Evolutionary conservation across 495 filamentous ascomycete species (phyloP).

Genomic region (Aspergillus ostianus): DNA sequence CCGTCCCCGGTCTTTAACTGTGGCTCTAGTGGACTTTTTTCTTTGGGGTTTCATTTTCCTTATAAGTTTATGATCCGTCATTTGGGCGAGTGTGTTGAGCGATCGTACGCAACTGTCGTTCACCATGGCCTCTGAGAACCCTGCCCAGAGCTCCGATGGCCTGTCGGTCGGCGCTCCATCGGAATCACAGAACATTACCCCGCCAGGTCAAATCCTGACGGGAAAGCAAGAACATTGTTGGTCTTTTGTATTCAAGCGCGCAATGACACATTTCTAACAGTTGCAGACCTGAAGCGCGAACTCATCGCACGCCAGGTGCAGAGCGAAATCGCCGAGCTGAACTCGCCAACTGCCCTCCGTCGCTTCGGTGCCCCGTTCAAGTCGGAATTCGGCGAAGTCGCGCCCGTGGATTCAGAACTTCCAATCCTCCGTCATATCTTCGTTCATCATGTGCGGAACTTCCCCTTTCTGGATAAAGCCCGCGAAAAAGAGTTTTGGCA

Average conservation of each 20-base stretch:
- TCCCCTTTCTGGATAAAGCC: slow-evolving; percentile 93
- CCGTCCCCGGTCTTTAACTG: neutral
- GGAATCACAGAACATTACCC: slow-evolving; percentile 17
- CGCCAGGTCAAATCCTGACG: slow-evolving; percentile 63
- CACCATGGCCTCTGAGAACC: slow-evolving; percentile 19
- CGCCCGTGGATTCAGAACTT: slow-evolving; percentile 89
- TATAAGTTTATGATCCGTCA: slow-evolving; percentile 9
- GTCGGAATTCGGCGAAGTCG: slow-evolving; percentile 87
- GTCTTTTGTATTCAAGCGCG: slow-evolving; percentile 16
- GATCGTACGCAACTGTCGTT: slow-evolving; percentile 11
- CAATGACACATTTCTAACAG: slow-evolving; percentile 23
- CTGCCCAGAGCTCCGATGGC: slow-evolving; percentile 6
- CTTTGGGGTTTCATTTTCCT: slow-evolving; percentile 6
- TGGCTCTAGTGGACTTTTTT: slow-evolving; percentile 3
- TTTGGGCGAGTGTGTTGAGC: neutral
- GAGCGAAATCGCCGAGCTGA: slow-evolving; percentile 85
- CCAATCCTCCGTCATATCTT: slow-evolving; percentile 96
- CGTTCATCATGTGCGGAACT: slow-evolving; percentile 95
- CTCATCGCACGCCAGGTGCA: slow-evolving; percentile 86
- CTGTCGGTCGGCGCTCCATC: slow-evolving; percentile 7
- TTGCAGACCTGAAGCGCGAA: slow-evolving; percentile 91
- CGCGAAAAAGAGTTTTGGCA: slow-evolving; percentile 99
- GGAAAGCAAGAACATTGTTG: slow-evolving; percentile 98
- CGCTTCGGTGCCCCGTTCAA: slow-evolving; percentile 94
- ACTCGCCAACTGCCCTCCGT: slow-evolving; percentile 89